Conservation (phyloP, 805 yeast genomes). For the Yarrowia sp. region DNA sequence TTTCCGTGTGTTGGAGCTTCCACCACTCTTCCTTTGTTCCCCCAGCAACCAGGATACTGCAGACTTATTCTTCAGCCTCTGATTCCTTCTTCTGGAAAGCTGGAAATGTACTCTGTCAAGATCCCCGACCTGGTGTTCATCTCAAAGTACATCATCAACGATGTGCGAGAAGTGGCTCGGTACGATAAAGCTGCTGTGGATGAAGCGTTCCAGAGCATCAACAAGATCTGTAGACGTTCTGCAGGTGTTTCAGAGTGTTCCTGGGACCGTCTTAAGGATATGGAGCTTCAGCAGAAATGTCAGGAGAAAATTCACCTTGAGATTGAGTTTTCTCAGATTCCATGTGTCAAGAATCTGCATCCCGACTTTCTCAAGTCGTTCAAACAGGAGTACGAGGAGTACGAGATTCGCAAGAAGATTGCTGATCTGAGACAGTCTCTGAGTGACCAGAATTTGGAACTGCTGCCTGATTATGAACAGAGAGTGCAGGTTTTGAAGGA, state of each 20-base stretch:
- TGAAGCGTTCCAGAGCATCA: slow-evolving; percentile 14
- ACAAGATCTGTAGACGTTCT: slow-evolving; percentile 3
- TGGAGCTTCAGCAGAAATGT: slow-evolving; percentile 42
- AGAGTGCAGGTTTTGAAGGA: slow-evolving; percentile 72
- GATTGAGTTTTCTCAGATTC: background rate
- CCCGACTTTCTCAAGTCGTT: slow-evolving; percentile 40
- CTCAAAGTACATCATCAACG: slow-evolving; percentile 13
- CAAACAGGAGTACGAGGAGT: slow-evolving; percentile 47
- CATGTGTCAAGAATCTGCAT: slow-evolving; percentile 41
- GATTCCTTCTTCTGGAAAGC: slow-evolving; percentile 1
- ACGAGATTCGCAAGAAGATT: slow-evolving; percentile 51
- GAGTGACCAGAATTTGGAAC: slow-evolving; percentile 83
- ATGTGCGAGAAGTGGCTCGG: slow-evolving; percentile 12
- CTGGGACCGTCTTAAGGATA: slow-evolving; percentile 34
- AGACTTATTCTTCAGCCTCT: background rate
- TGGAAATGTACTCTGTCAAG: slow-evolving; percentile 2
- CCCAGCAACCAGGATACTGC: background rate
- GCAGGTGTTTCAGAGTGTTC: background rate
- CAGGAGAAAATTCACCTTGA: slow-evolving; percentile 30
- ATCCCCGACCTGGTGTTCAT: slow-evolving; percentile 5
- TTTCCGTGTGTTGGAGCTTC: slow-evolving; percentile 12
- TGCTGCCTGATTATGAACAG: slow-evolving; percentile 91
- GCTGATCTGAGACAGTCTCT: slow-evolving; percentile 57
- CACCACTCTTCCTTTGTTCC: background rate
- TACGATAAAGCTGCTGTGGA: slow-evolving; percentile 8